Evolutionary conservation across 257 asterid genomes (phyloP).

Genomic region (Leonotis leonurus): DNA sequence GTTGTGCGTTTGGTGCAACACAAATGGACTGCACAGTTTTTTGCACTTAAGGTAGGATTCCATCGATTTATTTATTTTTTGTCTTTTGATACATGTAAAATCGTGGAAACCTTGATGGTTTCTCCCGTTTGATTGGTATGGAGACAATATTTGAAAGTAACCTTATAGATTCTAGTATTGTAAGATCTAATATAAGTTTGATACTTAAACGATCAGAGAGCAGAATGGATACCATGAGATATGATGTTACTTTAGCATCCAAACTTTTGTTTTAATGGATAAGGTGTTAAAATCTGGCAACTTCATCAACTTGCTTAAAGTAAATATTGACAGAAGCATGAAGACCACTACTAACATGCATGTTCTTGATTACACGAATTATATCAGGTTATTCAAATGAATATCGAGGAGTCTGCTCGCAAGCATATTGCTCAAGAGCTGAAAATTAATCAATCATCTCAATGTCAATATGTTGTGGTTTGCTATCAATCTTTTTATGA

Average conservation of each 20-base stretch:
- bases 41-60: conserved; percentile 77
- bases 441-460: conserved; percentile 93
- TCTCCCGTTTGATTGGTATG: neutral
- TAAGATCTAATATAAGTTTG: too few relatives aligned
- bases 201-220: too few relatives aligned
- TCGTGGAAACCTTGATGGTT: neutral
- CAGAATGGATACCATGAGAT: too few relatives aligned
- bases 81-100: neutral
- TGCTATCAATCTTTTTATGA: conserved; percentile 94
- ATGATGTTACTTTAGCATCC: neutral
- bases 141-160: neutral
- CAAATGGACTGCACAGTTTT: conserved; percentile 91
- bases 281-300: neutral
- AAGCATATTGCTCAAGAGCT: conserved; percentile 86
- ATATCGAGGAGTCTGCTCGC: conserved; percentile 75
- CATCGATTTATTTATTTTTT: neutral
- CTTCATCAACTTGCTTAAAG: neutral
- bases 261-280: neutral
- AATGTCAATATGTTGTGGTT: conserved; percentile 77
- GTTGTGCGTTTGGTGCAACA: conserved; percentile 92
- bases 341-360: neutral
- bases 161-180: neutral
- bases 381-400: conserved; percentile 95
- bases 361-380: neutral
- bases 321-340: neutral